Evolutionary conservation across 768 basidiomycete species (phyloP), one percentile per base, ranked within the genome.

Genomic region (Russula sp.): DNA sequence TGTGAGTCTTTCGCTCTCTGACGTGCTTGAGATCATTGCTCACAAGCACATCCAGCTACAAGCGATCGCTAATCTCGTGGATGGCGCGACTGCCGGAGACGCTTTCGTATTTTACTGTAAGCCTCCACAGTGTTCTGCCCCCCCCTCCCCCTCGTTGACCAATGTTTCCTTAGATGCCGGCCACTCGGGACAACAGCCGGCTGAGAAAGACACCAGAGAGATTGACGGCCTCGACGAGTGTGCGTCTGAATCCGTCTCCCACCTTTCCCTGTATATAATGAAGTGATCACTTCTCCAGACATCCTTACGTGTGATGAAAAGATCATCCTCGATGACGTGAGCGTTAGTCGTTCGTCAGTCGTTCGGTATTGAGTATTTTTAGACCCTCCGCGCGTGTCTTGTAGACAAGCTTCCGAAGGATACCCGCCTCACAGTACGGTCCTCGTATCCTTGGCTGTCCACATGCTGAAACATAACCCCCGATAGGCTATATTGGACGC

Each of bases 401-500:
- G 69, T 70, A 4, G 52, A 68, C 32, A 35, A 51, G 22, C 66
- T 70, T 42, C 62, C 68, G 0, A 9, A 31, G n/a, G 69, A 54
- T n/a, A 45, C 55, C 13, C 64, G 61, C 47, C 52, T 70, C 13
- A 68, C 66, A 1, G 68, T 68, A 35, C 44, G 60, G 9, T 14
- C 18, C 22, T 34, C 22, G n/a, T 18, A 9, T 32, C 7, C 8
- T 11, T 27, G 8, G 45, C 4, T 16, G 4, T 20, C 3, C 44
- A 47, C 11, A n/a, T 18, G 13, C 20, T 48, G 22, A 11, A 48
- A 47, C 14, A 7, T 27, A 37, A 11, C 7, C 1, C 1, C 20
- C n/a, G 7, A 4, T 22, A 69, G 68, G 69, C 68, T 6, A 64
- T 69, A 49, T 49, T 70, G 2, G 69, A 70, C 27, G 49, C 68